These are phyloP conservation scores for Jacaranda mimosifolia DNA, from an alignment of 257 asterid species.

Conservation along the genomic window DNA sequence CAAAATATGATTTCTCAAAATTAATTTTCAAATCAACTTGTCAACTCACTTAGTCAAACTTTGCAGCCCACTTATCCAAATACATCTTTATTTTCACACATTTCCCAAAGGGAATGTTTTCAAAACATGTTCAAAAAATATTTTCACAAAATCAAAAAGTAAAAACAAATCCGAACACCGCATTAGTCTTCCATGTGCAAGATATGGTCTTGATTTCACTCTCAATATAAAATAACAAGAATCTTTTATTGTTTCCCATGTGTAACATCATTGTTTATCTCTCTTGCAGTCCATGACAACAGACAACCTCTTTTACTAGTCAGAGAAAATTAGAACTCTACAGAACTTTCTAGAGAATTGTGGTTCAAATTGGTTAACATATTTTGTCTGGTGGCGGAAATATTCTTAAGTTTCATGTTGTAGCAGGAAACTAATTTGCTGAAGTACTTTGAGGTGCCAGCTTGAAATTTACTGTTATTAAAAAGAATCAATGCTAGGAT, in stretches of 20 bases:
- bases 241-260: conserved; percentile 3
- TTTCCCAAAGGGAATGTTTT: background rate
- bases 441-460: background rate
- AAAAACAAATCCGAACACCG: background rate
- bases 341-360: background rate
- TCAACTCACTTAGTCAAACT: background rate
- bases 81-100: no score
- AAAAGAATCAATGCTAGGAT: background rate
- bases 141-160: background rate
- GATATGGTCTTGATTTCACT: conserved; percentile 11
- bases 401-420: conserved; percentile 5
- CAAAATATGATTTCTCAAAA: background rate
- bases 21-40: background rate
- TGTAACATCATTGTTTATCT: background rate
- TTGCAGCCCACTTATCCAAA: background rate
- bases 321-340: background rate
- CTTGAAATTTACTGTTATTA: background rate
- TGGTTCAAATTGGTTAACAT: background rate
- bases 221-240: background rate
- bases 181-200: background rate
- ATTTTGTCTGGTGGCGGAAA: background rate
- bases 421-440: conserved; percentile 14
- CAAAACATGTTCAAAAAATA: background rate
- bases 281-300: background rate
- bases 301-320: background rate